These are phyloP conservation scores for Ophiosphaerella narmari DNA, from an alignment of 2,329 filamentous ascomycete genomes.

Conservation along the genomic window DNA sequence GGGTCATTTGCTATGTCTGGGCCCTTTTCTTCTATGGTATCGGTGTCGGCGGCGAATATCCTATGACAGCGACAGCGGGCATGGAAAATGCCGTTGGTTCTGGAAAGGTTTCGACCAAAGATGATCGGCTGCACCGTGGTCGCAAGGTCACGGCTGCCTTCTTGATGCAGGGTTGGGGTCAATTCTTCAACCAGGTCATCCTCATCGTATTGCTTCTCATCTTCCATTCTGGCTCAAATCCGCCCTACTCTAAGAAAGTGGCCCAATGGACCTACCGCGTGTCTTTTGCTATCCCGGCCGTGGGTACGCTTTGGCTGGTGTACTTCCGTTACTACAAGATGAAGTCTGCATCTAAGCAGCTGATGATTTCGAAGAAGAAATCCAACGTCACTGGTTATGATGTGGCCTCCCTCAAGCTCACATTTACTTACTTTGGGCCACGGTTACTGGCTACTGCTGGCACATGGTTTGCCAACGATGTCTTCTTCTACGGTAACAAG, in stretches of 20 bases:
- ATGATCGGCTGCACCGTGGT: slow-evolving; percentile 92
- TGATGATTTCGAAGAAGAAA: slow-evolving; percentile 83
- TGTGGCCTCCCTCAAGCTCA: slow-evolving; percentile 76
- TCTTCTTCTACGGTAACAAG: slow-evolving; percentile 99
- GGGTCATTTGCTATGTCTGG: slow-evolving; percentile 97
- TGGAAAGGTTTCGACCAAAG: slow-evolving; percentile 84
- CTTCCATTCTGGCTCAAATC: slow-evolving; percentile 79
- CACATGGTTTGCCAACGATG: slow-evolving; percentile 93
- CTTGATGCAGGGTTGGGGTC: slow-evolving; percentile 98
- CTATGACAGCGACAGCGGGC: slow-evolving; percentile 92
- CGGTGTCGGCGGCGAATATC: slow-evolving; percentile 82
- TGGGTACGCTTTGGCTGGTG: slow-evolving; percentile 90
- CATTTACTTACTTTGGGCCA: slow-evolving; percentile 81
- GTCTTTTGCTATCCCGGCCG: slow-evolving; percentile 87
- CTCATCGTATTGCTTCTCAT: slow-evolving; percentile 85
- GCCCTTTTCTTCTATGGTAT: slow-evolving; percentile 89
- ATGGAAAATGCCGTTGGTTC: slow-evolving; percentile 90
- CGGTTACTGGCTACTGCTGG: slow-evolving; percentile 85
- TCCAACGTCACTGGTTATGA: slow-evolving; percentile 90
- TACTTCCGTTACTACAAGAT: slow-evolving; percentile 98
- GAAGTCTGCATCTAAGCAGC: slow-evolving; percentile 82
- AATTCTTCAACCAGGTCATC: slow-evolving; percentile 90
- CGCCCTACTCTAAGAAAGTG: slow-evolving; percentile 74
- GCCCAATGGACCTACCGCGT: slow-evolving; percentile 91
- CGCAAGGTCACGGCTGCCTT: slow-evolving; percentile 95